phyloP scores from a whole-genome alignment of 441 rosid species.

The Isatis lusitanica region DNA sequence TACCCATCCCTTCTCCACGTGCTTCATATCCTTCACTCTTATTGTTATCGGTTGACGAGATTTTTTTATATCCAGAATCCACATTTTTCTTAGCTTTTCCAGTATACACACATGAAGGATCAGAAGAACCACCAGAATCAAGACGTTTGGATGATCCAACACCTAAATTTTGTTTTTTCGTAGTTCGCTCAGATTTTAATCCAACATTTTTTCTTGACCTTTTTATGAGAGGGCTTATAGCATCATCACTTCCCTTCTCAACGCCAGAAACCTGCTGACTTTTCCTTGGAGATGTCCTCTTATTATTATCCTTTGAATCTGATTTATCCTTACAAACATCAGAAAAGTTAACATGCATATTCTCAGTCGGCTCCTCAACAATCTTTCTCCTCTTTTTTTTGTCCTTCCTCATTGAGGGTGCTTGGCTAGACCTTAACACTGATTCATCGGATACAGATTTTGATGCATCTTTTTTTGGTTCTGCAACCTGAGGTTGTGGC shows the following conservation, averaged over 20 bases:
- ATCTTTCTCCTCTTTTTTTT: constrained; percentile 41
- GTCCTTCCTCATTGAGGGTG: constrained; percentile 1
- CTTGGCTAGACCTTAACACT: constrained; percentile 30
- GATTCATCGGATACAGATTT: constrained; percentile 13
- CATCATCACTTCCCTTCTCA: constrained; percentile 52
- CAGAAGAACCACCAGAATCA: constrained; percentile 50
- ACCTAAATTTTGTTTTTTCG: constrained; percentile 35
- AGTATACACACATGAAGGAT: constrained; percentile 29
- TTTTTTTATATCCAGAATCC: constrained; percentile 30
- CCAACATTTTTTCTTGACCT: constrained; percentile 37
- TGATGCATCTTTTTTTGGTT: constrained; percentile 34
- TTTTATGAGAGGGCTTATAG: constrained; percentile 37
- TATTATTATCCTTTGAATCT: constrained; percentile 40
- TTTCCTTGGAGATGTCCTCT: constrained; percentile 59
- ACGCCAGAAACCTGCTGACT: constrained; percentile 57
- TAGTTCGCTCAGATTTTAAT: constrained; percentile 34
- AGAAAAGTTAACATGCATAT: constrained; percentile 41
- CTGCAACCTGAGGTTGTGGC: constrained; percentile 28
- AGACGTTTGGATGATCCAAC: constrained; percentile 15
- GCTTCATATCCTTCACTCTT: constrained; percentile 10
- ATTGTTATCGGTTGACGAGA: constrained; percentile 9
- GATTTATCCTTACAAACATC: constrained; percentile 45
- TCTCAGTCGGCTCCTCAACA: constrained; percentile 57
- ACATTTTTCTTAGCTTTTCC: constrained; percentile 23
- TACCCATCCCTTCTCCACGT: constrained; percentile 21